Conservation (phyloP, 1,284 basidiomycete genomes). For the Cutaneotrichosporon cyanovorans region DNA sequence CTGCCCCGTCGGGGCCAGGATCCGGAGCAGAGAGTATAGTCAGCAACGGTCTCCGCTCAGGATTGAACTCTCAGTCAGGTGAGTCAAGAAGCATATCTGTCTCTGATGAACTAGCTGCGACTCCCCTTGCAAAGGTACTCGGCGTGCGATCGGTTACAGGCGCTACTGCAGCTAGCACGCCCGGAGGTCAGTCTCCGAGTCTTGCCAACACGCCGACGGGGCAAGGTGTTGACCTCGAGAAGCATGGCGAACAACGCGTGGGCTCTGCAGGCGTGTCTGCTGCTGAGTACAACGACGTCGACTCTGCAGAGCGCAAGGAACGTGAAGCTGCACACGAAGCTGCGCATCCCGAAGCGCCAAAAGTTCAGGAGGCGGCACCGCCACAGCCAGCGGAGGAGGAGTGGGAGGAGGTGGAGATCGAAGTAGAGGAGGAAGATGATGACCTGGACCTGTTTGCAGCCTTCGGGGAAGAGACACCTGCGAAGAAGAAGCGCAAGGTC, state of each 20-base stretch:
- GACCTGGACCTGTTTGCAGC: constrained; percentile 89
- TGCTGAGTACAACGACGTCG: constrained; percentile 84
- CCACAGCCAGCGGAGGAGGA: constrained; percentile 19
- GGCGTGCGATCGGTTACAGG: constrained; percentile 22
- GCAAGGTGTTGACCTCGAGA: constrained; percentile 37
- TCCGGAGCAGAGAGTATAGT: constrained; percentile 33
- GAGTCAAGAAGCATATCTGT: constrained; percentile 4
- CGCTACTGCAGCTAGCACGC: constrained; percentile 3
- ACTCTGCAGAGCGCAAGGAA: constrained; percentile 26
- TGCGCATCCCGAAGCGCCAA: neutral
- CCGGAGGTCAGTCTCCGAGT: constrained; percentile 23
- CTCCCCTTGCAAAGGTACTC: constrained; percentile 28
- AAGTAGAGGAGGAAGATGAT: constrained; percentile 55
- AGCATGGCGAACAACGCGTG: constrained; percentile 16
- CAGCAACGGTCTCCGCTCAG: constrained; percentile 31
- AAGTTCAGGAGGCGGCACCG: neutral
- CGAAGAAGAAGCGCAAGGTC: constrained; percentile 50
- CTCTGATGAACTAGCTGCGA: constrained; percentile 23
- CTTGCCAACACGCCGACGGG: constrained; percentile 32
- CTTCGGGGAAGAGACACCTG: constrained; percentile 51
- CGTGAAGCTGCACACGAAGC: neutral
- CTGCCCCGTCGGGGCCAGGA: neutral
- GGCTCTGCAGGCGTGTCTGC: constrained; percentile 52
- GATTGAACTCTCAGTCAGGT: constrained; percentile 26
- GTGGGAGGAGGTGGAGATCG: constrained; percentile 55